These are phyloP conservation scores for Cyberlindnera meyerae DNA, from an alignment of 805 yeast genomes.

Conservation along the genomic window DNA sequence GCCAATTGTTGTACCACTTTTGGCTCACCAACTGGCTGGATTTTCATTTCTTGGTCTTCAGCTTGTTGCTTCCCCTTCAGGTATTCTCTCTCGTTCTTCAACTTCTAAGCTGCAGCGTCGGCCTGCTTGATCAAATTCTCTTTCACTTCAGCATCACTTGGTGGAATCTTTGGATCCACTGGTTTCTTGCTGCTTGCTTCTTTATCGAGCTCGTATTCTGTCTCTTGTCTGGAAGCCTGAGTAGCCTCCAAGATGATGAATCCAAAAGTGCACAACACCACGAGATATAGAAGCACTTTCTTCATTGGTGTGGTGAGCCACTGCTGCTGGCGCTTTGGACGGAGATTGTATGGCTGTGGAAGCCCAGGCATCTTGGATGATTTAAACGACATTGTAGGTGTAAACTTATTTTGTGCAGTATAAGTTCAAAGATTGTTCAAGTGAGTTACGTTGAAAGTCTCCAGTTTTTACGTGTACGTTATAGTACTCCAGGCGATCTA, in stretches of 20 bases:
- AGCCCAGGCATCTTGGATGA: slow-evolving; percentile 29
- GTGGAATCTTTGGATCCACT: no score
- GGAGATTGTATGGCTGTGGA: slow-evolving; percentile 40
- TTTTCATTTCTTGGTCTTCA: background rate
- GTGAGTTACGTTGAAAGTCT: no score
- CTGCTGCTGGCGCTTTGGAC: slow-evolving; percentile 24
- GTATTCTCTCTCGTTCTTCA: no score
- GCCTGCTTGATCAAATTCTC: no score
- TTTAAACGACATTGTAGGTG: background rate
- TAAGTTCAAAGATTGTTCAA: no score
- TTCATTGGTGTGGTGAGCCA: slow-evolving; percentile 45
- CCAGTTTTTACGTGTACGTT: no score
- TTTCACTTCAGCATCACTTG: no score
- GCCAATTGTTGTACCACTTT: slow-evolving; percentile 9
- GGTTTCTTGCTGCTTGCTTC: slow-evolving; percentile 6
- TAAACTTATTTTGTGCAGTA: no score
- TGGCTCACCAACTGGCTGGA: slow-evolving; percentile 9
- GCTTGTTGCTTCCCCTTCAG: background rate
- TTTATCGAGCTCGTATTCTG: slow-evolving; percentile 25
- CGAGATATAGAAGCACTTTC: slow-evolving; percentile 35
- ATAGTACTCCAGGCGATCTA: no score
- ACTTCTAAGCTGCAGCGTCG: no score
- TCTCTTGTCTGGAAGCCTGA: slow-evolving; percentile 16
- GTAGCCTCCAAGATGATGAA: slow-evolving; percentile 27
- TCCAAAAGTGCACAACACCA: slow-evolving; percentile 31